These are phyloP conservation scores for Talaromyces stipitatus DNA, from an alignment of 495 filamentous ascomycete genomes.

Conservation along the genomic window DNA sequence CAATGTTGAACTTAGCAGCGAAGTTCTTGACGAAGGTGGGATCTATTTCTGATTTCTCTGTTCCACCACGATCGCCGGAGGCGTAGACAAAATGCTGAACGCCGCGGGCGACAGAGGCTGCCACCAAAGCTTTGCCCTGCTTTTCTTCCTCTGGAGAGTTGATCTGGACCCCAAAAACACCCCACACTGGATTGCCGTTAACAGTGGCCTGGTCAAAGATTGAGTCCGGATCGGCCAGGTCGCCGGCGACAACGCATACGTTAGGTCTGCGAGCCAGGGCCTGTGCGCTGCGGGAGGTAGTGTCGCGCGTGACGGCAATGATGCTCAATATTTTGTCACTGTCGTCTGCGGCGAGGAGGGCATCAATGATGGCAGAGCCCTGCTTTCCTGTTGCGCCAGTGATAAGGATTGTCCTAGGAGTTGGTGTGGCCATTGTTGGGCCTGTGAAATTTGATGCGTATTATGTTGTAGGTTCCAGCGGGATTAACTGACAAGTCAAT, in stretches of 20 bases:
- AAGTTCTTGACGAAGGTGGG: slow-evolving; percentile 59
- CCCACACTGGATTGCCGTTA: slow-evolving; percentile 37
- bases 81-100: slow-evolving; percentile 60
- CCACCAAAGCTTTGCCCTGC: slow-evolving; percentile 55
- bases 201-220: slow-evolving; percentile 45
- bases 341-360: slow-evolving; percentile 37
- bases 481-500: too few relatives aligned
- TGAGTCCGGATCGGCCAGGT: slow-evolving; percentile 40
- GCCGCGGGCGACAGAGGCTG: slow-evolving; percentile 45
- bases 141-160: slow-evolving; percentile 37
- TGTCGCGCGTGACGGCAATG: slow-evolving; percentile 61
- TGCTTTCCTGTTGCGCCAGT: slow-evolving; percentile 70
- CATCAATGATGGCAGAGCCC: slow-evolving; percentile 53
- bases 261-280: slow-evolving; percentile 35
- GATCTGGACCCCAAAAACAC: slow-evolving; percentile 42
- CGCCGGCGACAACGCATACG: slow-evolving; percentile 49
- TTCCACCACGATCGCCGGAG: slow-evolving; percentile 61
- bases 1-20: slow-evolving; percentile 54
- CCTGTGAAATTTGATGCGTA: too few relatives aligned
- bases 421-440: too few relatives aligned
- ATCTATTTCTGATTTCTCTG: slow-evolving; percentile 41
- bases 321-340: slow-evolving; percentile 39
- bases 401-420: slow-evolving; percentile 51
- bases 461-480: too few relatives aligned
- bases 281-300: slow-evolving; percentile 45